Conservation (phyloP, 2,329 filamentous ascomycete species). For the Zymoseptoria tritici region DNA sequence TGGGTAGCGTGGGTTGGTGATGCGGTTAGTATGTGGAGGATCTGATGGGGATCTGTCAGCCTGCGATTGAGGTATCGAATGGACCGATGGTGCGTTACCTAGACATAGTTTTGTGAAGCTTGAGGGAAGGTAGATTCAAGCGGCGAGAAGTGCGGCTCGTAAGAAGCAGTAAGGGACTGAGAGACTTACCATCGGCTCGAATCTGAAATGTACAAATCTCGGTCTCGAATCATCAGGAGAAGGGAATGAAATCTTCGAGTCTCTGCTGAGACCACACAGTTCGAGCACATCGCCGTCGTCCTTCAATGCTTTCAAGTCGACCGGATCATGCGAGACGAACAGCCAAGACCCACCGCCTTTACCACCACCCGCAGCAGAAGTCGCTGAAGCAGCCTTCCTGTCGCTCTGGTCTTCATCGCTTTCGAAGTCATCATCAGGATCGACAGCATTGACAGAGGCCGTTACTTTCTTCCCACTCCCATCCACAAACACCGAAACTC, state of each 20-base stretch:
- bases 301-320: conserved; percentile 31
- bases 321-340: conserved; percentile 75
- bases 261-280: conserved; percentile 9
- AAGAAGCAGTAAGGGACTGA: neutral
- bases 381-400: conserved; percentile 25
- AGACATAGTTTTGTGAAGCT: neutral
- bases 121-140: too few relatives aligned
- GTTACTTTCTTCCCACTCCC: conserved; percentile 48
- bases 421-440: conserved; percentile 1
- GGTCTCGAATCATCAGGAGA: conserved; percentile 4
- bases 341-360: conserved; percentile 84
- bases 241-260: neutral
- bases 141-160: too few relatives aligned
- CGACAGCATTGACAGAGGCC: neutral
- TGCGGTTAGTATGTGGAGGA: conserved; percentile 77
- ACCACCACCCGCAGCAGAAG: conserved; percentile 57
- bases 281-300: conserved; percentile 10
- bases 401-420: neutral
- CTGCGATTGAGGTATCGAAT: neutral
- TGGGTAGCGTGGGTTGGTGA: conserved; percentile 67
- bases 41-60: conserved; percentile 47
- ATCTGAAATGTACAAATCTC: conserved; percentile 71
- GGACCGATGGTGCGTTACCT: neutral
- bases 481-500: conserved; percentile 82
- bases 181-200: conserved; percentile 78